Percentiles rank a stretch among this genome's conserved stretches.
These are phyloP conservation scores for Rhodotorula toruloides DNA, from an alignment of 768 basidiomycete species.

Conservation along the genomic window DNA sequence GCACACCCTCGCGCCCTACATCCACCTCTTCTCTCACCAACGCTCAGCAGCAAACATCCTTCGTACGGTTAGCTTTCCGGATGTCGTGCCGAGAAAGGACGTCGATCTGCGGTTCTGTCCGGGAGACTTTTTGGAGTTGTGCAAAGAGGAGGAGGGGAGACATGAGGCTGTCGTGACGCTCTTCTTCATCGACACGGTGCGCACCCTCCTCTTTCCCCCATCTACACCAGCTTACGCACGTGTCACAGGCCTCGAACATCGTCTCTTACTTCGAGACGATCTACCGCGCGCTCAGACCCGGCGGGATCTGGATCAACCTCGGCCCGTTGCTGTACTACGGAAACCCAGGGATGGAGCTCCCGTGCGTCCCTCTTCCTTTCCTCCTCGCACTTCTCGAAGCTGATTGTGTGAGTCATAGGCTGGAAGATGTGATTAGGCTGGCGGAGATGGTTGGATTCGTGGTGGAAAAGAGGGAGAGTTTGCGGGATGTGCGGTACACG, in stretches of 20 bases:
- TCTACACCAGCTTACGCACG: too few relatives aligned
- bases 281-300: constrained; percentile 56
- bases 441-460: constrained; percentile 59
- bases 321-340: constrained; percentile 56
- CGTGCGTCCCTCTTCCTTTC: neutral
- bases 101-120: constrained; percentile 52
- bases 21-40: constrained; percentile 69
- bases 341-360: constrained; percentile 31
- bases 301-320: constrained; percentile 66
- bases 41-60: constrained; percentile 54
- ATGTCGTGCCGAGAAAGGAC: constrained; percentile 52
- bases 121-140: constrained; percentile 55
- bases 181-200: constrained; percentile 54
- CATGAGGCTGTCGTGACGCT: constrained; percentile 63
- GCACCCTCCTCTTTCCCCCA: neutral
- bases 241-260: constrained; percentile 18
- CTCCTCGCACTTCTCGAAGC: neutral
- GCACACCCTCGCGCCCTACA: constrained; percentile 59
- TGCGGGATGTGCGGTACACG: constrained; percentile 13
- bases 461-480: constrained; percentile 22
- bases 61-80: constrained; percentile 58
- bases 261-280: constrained; percentile 54
- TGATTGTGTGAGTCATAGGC: constrained; percentile 54
- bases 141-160: constrained; percentile 44
- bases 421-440: constrained; percentile 60